A percentile compares a stretch with the other conserved stretches of the same genome.
Evolutionary conservation across 2,329 filamentous ascomycete genomes (phyloP).

Genomic region (Xylaria sp.): DNA sequence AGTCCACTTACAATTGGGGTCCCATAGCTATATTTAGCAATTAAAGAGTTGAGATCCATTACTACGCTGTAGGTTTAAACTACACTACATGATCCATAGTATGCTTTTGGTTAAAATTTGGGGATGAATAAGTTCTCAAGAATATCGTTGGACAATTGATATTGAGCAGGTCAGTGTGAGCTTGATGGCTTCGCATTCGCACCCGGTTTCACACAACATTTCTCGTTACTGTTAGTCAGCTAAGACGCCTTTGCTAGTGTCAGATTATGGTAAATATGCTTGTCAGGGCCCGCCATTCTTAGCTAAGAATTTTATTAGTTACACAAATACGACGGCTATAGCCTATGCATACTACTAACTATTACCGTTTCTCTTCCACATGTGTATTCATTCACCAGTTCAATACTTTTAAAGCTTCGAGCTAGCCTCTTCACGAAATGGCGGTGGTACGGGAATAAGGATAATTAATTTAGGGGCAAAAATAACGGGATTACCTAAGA

Average conservation of each 20-base stretch:
- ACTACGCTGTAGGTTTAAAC: too few species aligned
- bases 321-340: neutral
- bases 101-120: too few species aligned
- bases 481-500: slow-evolving; percentile 2
- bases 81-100: too few species aligned
- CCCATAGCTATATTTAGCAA: too few species aligned
- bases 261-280: neutral
- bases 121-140: too few species aligned
- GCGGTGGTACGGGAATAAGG: neutral
- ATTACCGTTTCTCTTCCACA: neutral
- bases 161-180: too few species aligned
- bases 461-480: neutral
- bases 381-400: neutral
- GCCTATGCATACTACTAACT: neutral
- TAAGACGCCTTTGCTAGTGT: neutral
- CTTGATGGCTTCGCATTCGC: neutral
- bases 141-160: too few species aligned
- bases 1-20: too few species aligned
- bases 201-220: neutral
- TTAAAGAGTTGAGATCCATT: too few species aligned
- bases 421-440: neutral
- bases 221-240: neutral
- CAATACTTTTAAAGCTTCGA: neutral
- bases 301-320: neutral
- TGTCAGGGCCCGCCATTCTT: neutral